Evolutionary conservation across 768 basidiomycete species (phyloP).

Genomic region (Leccinum fibrillosum): DNA sequence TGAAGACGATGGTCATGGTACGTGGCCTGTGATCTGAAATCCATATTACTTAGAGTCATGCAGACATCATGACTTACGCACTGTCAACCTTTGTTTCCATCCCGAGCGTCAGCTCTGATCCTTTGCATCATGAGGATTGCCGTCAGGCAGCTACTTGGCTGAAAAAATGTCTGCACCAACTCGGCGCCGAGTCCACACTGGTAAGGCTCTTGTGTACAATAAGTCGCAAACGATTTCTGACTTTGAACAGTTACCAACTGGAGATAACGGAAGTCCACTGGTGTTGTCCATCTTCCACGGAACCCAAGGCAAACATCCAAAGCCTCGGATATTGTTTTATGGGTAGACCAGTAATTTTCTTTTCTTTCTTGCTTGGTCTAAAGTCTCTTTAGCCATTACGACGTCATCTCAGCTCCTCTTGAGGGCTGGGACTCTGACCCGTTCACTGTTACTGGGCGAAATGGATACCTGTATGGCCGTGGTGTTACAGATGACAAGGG

Average conservation of each 20-base stretch:
- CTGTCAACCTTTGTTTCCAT: conserved; percentile 85
- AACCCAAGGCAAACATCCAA: conserved; percentile 50
- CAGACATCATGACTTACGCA: conserved; percentile 75
- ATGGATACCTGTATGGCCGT: conserved; percentile 88
- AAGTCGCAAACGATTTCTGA: background rate
- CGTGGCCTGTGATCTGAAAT: background rate
- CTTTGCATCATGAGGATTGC: conserved; percentile 76
- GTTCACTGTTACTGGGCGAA: conserved; percentile 74
- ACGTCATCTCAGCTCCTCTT: conserved; percentile 82
- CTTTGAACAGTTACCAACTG: conserved; percentile 62
- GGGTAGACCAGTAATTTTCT: conserved; percentile 46
- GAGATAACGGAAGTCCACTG: conserved; percentile 77
- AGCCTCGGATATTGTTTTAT: conserved; percentile 85
- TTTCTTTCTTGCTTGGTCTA: background rate
- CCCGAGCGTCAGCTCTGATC: conserved; percentile 75
- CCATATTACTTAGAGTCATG: background rate
- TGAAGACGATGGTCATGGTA: conserved; percentile 24
- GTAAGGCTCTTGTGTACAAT: conserved; percentile 37
- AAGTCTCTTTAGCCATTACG: conserved; percentile 70
- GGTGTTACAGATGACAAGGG: conserved; percentile 96
- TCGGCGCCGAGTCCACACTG: conserved; percentile 80
- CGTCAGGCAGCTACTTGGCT: conserved; percentile 93
- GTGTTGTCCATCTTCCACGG: conserved; percentile 88
- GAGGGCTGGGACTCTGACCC: conserved; percentile 83
- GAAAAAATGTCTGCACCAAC: conserved; percentile 80